phyloP scores from a whole-genome alignment of 352 stramenopile genomes.

The Phytophthora brassicae region DNA sequence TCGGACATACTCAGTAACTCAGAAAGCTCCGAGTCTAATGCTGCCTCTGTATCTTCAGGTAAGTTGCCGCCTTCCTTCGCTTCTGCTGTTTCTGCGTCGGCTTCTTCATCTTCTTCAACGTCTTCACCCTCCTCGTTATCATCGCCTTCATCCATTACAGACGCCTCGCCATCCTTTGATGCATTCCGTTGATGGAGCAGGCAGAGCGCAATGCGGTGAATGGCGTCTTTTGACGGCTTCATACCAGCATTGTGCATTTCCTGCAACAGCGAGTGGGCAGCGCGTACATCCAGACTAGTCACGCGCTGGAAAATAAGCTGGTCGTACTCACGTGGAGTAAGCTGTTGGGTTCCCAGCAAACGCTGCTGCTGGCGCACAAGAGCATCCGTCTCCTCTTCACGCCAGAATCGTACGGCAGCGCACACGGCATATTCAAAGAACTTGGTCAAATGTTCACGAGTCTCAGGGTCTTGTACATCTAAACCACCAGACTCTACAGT shows the following conservation, averaged over 20 bases:
- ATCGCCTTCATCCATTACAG: neutral
- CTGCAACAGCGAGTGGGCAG: constrained; percentile 65
- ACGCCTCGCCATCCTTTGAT: neutral
- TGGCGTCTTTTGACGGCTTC: constrained; percentile 60
- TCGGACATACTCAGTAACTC: constrained; percentile 42
- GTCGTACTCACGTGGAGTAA: constrained; percentile 59
- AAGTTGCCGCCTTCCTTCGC: too few species aligned
- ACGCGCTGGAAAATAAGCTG: constrained; percentile 69
- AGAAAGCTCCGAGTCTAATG: constrained; percentile 37
- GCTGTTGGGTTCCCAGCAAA: constrained; percentile 32
- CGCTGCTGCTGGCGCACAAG: constrained; percentile 57
- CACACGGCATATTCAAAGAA: constrained; percentile 65
- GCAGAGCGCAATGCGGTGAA: constrained; percentile 72
- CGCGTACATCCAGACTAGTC: constrained; percentile 44
- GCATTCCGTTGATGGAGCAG: constrained; percentile 49
- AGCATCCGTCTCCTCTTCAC: constrained; percentile 51
- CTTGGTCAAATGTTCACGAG: constrained; percentile 41
- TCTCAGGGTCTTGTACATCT: constrained; percentile 15
- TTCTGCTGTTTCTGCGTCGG: constrained; percentile 13
- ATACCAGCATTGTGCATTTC: constrained; percentile 82
- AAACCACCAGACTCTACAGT: constrained; percentile 19
- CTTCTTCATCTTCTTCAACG: constrained; percentile 7
- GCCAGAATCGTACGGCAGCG: constrained; percentile 60
- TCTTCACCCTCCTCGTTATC: constrained; percentile 7
- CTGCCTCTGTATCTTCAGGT: constrained; percentile 20